These are phyloP conservation scores for Tolypocladium amazonense DNA, from an alignment of 2,329 filamentous ascomycete species.

Conservation along the genomic window DNA sequence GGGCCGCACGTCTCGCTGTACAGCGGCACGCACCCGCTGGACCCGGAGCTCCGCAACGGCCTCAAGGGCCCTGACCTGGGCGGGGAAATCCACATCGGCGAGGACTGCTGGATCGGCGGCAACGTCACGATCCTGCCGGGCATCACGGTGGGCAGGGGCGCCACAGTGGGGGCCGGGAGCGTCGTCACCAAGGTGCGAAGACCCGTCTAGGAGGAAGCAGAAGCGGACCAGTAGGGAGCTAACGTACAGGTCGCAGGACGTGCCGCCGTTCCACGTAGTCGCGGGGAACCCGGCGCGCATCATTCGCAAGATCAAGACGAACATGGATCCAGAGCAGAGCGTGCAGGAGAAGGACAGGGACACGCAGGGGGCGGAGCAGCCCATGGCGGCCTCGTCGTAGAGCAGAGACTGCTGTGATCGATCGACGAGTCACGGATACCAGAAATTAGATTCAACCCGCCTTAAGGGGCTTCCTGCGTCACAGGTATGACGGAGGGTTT, in stretches of 20 bases:
- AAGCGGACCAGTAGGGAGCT: not conserved
- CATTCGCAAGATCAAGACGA: not conserved
- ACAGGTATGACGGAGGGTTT: too few species aligned
- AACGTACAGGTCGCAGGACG: slow-evolving; percentile 7
- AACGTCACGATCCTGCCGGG: slow-evolving; percentile 63
- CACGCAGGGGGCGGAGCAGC: not conserved
- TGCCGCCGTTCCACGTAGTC: slow-evolving; percentile 16
- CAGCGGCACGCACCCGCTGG: slow-evolving; percentile 65
- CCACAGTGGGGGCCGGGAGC: slow-evolving; percentile 67
- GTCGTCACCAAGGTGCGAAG: slow-evolving; percentile 55
- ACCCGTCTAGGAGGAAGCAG: not conserved
- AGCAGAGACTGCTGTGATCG: not conserved
- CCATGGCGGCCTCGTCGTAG: not conserved
- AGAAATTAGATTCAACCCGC: not conserved
- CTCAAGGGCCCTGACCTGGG: slow-evolving; percentile 65
- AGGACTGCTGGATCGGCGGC: slow-evolving; percentile 74
- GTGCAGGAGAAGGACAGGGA: not conserved
- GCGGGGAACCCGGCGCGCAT: slow-evolving; percentile 14
- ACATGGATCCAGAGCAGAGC: not conserved
- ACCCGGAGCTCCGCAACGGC: slow-evolving; percentile 64
- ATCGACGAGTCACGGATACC: not conserved
- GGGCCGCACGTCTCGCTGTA: slow-evolving; percentile 72
- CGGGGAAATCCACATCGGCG: slow-evolving; percentile 61
- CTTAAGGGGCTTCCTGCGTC: not conserved
- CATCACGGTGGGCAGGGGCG: slow-evolving; percentile 66